Base-by-base conservation (phyloP, 179 eudicot species). In the Amaranthus tricolor region DNA sequence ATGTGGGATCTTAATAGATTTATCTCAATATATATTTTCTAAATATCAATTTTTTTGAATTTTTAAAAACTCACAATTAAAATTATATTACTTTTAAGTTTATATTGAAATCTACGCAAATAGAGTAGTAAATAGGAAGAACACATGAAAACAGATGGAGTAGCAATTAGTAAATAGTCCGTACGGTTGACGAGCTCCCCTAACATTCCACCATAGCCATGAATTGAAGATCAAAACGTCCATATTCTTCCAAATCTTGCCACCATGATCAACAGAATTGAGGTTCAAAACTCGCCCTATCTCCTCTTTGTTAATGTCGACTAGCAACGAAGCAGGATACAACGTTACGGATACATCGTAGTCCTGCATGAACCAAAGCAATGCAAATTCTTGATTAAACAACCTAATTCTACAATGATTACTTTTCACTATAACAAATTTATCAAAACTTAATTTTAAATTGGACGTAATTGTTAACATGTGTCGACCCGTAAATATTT, bases 121-220 rank as follows among this genome's bases (percentile, higher is more conserved):
- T n/a, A n/a, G n/a, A n/a, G n/a, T n/a, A n/a, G n/a, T n/a, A n/a
- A n/a, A n/a, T n/a, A n/a, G n/a, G n/a, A n/a, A n/a, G n/a, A n/a
- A n/a, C n/a, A n/a, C n/a, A n/a, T n/a, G n/a, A n/a, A n/a, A n/a
- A n/a, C 24, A 24, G 1, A 24, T 0, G 24, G 1, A 24, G 24
- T 24, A 24, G 0, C 24, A 8, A 2, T 59, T 9, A 4, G 19
- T 7, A 47, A 9, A 17, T 47, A n/a, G 44, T 31, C 43, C 84
- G 4, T 75, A 89, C 93, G 81, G 89, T 74, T 87, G 88, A n/a
- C 64, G 71, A n/a, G 24, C 21, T 44, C 84, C 90, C 2, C 17
- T 69, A 12, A 79, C 84, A 51, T 71, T 45, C 93, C 90, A 89
- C 93, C 93, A 89, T 48, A 75, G 90, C 89, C 90, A 89, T 17